Evolutionary conservation across 2,329 filamentous ascomycete genomes (phyloP).

Genomic region (Paracorniculantispora psalliotae): DNA sequence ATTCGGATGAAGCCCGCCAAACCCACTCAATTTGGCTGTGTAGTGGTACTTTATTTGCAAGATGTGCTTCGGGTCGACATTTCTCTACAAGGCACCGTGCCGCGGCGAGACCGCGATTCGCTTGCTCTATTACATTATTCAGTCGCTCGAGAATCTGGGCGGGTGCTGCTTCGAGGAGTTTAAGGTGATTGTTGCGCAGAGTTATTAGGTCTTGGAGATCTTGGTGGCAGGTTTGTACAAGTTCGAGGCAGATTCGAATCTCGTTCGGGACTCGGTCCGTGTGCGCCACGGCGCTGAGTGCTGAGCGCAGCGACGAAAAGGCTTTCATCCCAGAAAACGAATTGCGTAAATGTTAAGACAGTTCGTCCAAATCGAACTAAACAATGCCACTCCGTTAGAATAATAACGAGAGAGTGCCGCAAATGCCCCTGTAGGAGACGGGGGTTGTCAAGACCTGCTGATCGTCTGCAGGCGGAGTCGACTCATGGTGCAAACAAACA

Average conservation of each 20-base stretch:
- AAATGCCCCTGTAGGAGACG: not conserved
- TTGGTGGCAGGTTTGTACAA: conserved; percentile 27
- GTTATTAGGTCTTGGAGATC: conserved; percentile 30
- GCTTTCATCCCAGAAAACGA: not conserved
- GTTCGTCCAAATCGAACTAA: not conserved
- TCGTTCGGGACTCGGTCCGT: conserved; percentile 24
- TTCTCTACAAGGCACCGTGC: conserved; percentile 27
- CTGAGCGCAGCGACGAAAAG: conserved; percentile 4
- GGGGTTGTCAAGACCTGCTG: no score
- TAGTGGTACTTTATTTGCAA: conserved; percentile 18
- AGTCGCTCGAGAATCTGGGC: conserved; percentile 24
- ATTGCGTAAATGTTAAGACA: not conserved
- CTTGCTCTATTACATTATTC: conserved; percentile 25
- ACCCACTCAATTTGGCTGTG: conserved; percentile 22
- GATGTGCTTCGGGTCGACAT: conserved; percentile 21
- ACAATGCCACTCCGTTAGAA: no score
- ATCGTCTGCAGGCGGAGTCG: no score
- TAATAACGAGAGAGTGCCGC: no score
- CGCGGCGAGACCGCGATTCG: conserved; percentile 23
- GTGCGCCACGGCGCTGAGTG: conserved; percentile 15
- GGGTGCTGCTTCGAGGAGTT: conserved; percentile 19
- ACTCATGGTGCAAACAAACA: no score
- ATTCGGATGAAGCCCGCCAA: conserved; percentile 22
- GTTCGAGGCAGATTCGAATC: conserved; percentile 26
- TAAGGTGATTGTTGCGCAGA: conserved; percentile 25